Evolutionary conservation across 164 flowering plant genomes (phyloP).

Genomic region (Macadamia tetraphylla): DNA sequence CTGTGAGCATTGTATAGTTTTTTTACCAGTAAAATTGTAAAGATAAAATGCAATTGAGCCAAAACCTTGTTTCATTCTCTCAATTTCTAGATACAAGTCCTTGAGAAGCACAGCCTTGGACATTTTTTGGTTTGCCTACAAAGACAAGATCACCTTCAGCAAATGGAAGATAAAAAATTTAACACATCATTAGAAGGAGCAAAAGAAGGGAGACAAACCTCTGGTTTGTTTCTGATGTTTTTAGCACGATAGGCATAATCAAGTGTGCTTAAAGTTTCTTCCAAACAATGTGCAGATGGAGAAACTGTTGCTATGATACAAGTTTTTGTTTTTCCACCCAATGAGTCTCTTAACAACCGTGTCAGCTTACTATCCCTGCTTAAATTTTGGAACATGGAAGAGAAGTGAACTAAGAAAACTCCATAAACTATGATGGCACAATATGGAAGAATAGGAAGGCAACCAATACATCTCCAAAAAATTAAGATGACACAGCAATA

Average conservation of each 20-base stretch:
- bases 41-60: constrained; percentile 1
- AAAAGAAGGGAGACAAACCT: constrained; percentile 34
- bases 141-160: constrained; percentile 12
- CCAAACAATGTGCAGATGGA: constrained; percentile 59
- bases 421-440: too few species aligned
- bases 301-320: constrained; percentile 85
- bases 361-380: constrained; percentile 84
- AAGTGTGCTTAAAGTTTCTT: constrained; percentile 79
- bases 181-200: not conserved
- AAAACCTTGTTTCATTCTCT: constrained; percentile 78
- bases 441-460: not conserved
- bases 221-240: constrained; percentile 77
- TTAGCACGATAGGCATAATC: constrained; percentile 83
- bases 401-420: too few species aligned
- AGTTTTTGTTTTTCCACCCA: constrained; percentile 85
- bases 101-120: constrained; percentile 60
- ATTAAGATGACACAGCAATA: too few species aligned
- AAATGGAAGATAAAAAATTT: not conserved
- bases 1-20: not conserved
- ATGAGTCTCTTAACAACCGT: constrained; percentile 65
- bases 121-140: constrained; percentile 76
- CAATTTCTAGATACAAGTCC: constrained; percentile 72
- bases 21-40: not conserved
- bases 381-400: not conserved
- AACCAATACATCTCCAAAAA: not conserved